phyloP scores from a whole-genome alignment of 495 filamentous ascomycete species.

The Penicillium argentinense region DNA sequence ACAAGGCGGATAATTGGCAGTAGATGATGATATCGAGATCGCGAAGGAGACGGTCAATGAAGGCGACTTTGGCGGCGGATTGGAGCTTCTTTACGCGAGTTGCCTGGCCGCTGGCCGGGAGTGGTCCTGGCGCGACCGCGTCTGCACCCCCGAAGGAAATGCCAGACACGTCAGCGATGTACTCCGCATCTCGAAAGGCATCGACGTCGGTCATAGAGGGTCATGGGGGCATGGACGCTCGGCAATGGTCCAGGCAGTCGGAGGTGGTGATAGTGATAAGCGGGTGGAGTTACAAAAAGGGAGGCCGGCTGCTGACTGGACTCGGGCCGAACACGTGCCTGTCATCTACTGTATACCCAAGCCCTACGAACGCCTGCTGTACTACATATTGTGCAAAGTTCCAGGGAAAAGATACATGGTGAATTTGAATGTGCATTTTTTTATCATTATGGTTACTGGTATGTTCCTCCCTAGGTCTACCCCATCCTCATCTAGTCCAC shows the following conservation, averaged over 20 bases:
- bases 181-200: constrained; percentile 53
- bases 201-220: constrained; percentile 52
- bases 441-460: background rate
- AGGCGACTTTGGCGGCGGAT: constrained; percentile 47
- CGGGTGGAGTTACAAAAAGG: constrained; percentile 19
- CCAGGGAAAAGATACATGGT: too few species aligned
- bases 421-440: background rate
- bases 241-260: constrained; percentile 12
- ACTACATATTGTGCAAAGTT: too few species aligned
- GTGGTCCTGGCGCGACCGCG: constrained; percentile 9
- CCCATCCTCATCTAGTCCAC: constrained; percentile 55
- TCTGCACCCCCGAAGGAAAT: constrained; percentile 37
- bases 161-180: constrained; percentile 51
- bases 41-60: constrained; percentile 68
- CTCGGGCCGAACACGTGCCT: constrained; percentile 26
- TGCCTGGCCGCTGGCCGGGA: constrained; percentile 25
- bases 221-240: constrained; percentile 42
- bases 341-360: background rate
- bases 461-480: background rate
- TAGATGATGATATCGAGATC: constrained; percentile 81
- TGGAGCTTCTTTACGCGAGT: constrained; percentile 40
- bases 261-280: constrained; percentile 12
- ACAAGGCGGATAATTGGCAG: constrained; percentile 74
- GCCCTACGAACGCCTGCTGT: too few species aligned
- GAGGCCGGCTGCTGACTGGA: constrained; percentile 18